phyloP scores from a whole-genome alignment of 768 basidiomycete species.

The Suillus discolor region DNA sequence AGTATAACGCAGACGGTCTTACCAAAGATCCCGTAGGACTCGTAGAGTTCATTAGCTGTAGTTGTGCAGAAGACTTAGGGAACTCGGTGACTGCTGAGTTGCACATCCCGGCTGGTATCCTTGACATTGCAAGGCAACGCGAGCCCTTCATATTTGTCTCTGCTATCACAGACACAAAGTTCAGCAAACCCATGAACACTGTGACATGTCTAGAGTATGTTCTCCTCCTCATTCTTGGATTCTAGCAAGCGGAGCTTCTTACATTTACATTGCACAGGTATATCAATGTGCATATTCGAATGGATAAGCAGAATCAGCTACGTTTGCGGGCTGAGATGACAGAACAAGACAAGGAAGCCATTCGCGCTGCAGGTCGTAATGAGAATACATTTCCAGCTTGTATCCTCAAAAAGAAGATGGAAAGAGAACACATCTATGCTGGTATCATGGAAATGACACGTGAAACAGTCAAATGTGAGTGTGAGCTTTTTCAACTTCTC shows the following conservation, averaged over 20 bases:
- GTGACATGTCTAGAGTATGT: slow-evolving; percentile 15
- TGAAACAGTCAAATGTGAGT: background rate
- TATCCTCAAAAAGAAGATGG: background rate
- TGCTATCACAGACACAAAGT: background rate
- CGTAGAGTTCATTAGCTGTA: slow-evolving; percentile 19
- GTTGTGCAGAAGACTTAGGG: slow-evolving; percentile 15
- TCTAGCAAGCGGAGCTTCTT: slow-evolving; percentile 3
- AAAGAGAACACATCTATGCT: background rate
- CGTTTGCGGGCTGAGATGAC: slow-evolving; percentile 18
- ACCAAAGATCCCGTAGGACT: slow-evolving; percentile 14
- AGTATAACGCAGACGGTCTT: background rate
- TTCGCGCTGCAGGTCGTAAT: slow-evolving; percentile 6
- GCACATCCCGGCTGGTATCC: background rate
- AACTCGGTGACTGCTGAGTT: slow-evolving; percentile 11
- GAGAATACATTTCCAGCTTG: background rate
- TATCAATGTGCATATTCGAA: slow-evolving; percentile 17
- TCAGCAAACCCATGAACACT: slow-evolving; percentile 16
- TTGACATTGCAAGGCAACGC: slow-evolving; percentile 10
- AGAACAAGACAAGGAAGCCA: slow-evolving; percentile 15
- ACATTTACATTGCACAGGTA: slow-evolving; percentile 1
- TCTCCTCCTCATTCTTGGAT: background rate
- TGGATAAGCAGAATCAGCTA: slow-evolving; percentile 20
- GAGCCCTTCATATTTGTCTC: slow-evolving; percentile 17
- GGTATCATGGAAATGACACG: background rate
- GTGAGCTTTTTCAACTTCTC: background rate